Base-by-base conservation (phyloP, 2,329 filamentous ascomycete species). In the Fonsecaea nubica region DNA sequence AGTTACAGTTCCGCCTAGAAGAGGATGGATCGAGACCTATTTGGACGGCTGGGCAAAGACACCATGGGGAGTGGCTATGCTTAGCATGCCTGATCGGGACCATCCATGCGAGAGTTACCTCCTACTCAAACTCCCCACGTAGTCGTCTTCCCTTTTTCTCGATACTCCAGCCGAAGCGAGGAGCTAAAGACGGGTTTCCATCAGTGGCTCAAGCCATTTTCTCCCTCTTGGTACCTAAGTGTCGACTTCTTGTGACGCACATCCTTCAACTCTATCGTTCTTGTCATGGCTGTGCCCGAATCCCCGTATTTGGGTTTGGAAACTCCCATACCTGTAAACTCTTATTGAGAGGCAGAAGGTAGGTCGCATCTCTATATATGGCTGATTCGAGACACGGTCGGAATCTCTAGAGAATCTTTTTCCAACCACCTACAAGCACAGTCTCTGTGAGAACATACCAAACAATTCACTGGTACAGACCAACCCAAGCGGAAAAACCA, bases 151-250 rank as follows among this genome's bases (percentile, higher is more conserved):
- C 18, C 42, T 48, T 9, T 48, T 45, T 48, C 42, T 48, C 42
- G 18, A 48, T 48, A 48, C 18, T 25, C n/a, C 42, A 48, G 21
- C 42, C 42, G 42, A 48, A 25, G 42, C 42, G 42, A 48, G 42
- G 42, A 48, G 15, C 42, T 25, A 25, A 48, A 21, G 42, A 4
- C 42, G 3, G 9, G 21, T 25, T 50, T 50, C 25, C 25, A 25
- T 25, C 25, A 25, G 25, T 5, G 18, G 45, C 45, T 50, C 18
- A 50, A 9, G 18, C 8, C n/a, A 4, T 3, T 50, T 21, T 25
- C 18, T 25, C 25, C 25, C 25, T 25, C 45, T 25, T 6, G 45
- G n/a, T 3, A 10, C 15, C n/a, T 45, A 15, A 25, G 25, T 25
- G 25, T 25, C 25, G n/a, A 15, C 18, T 45, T 18, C 40, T 18